Evolutionary conservation across 169 alveolate genomes (phyloP).

Genomic region (Eimeria maxima): DNA sequence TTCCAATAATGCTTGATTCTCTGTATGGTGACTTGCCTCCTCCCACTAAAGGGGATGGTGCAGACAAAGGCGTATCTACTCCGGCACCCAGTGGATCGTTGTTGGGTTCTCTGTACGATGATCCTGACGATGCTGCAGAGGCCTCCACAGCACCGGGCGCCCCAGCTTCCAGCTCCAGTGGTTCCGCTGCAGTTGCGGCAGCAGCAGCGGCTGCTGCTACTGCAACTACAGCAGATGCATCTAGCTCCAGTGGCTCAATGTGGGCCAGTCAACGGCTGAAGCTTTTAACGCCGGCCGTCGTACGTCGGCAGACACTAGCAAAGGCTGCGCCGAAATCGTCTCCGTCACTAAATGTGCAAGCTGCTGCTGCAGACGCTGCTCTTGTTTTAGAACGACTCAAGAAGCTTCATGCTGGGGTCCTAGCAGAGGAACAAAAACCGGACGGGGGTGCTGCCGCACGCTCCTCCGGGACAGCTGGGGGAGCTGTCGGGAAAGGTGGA

Average conservation of each 20-base stretch:
- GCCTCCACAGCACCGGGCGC: slow-evolving; percentile 40
- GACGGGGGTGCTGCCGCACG: slow-evolving; percentile 44
- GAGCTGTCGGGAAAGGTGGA: slow-evolving; percentile 35
- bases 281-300: slow-evolving; percentile 83
- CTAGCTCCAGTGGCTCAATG: slow-evolving; percentile 17
- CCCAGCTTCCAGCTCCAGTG: slow-evolving; percentile 21
- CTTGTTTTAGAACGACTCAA: slow-evolving; percentile 66
- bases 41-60: slow-evolving; percentile 83
- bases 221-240: slow-evolving; percentile 31
- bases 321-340: slow-evolving; percentile 63
- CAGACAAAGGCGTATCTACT: slow-evolving; percentile 53
- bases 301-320: slow-evolving; percentile 78
- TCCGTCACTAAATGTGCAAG: slow-evolving; percentile 55
- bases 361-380: slow-evolving; percentile 76
- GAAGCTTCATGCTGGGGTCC: slow-evolving; percentile 66
- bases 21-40: slow-evolving; percentile 90
- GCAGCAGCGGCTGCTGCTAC: slow-evolving; percentile 70
- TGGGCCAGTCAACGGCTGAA: slow-evolving; percentile 83
- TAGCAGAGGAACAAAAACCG: slow-evolving; percentile 45
- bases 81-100: slow-evolving; percentile 72
- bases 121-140: slow-evolving; percentile 77
- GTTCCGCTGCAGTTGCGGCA: slow-evolving; percentile 45
- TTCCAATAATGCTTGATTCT: slow-evolving; percentile 85
- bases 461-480: slow-evolving; percentile 16
- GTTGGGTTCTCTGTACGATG: slow-evolving; percentile 83